Base-by-base conservation (phyloP, 169 alveolate genomes). In the Plasmodium ovale region DNA sequence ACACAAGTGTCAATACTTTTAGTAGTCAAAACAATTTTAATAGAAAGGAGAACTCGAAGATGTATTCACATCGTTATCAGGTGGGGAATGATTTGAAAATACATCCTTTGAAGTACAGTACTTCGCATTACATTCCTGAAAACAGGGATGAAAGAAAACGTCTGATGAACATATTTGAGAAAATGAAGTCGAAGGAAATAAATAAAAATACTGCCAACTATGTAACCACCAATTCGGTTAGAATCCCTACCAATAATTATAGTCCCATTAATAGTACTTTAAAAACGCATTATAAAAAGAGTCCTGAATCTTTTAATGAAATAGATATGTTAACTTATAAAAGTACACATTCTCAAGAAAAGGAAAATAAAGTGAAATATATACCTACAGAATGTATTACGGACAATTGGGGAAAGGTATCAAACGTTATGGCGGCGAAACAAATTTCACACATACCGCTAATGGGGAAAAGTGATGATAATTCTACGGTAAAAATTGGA, bases 51-150 rank as follows among this genome's bases (percentile, higher is more conserved):
- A 21, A 29, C 33, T 44, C 58, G 29, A 77, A 59, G 37, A 60
- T 39, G 14, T 54, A 77, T 31, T 29, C 44, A 29, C 73, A 44
- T 6, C 37, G 54, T 77, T 60, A 44, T 54, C 33, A 23, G 12
- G 21, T 42, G 35, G 49, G 39, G 29, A 31, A 77, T 25, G 39
- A 53, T 53, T 21, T 42, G 7, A 23, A 42, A 60, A 42, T 16
- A 23, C 10, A 49, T 27, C 39, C 87, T 44, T 47, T 72, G 87
- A 77, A 77, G 47, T 53, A 77, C 62, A 47, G 49, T 68, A 33
- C 67, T 62, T 60, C 88, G 49, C 73, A 62, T 21, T 19, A 60
- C 31, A 77, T 64, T 44, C 70, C 88, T 14, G 16, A 54, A 56
- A 44, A 68, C 44, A 77, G 23, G 62, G 67, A 62, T 10, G 74